These are phyloP conservation scores for Hippophae tibetana DNA, from an alignment of 306 rosid genomes.

Conservation along the genomic window DNA sequence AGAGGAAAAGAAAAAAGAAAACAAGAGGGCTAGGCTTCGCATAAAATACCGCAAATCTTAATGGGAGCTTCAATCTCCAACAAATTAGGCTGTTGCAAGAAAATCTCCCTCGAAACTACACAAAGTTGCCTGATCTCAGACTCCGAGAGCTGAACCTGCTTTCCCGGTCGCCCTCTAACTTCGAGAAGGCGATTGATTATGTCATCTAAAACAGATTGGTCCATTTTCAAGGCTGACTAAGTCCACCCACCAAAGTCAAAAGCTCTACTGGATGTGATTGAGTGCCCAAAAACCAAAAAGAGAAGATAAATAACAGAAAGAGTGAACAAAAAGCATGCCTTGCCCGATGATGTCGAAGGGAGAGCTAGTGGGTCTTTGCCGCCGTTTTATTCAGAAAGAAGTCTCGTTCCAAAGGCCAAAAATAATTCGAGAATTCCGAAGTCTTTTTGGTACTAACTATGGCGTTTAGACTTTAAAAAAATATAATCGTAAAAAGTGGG, in stretches of 20 bases:
- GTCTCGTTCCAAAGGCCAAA: slow-evolving; percentile 22
- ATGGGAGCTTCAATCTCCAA: slow-evolving; percentile 87
- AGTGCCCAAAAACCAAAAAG: slow-evolving; percentile 5
- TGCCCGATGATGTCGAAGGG: not conserved
- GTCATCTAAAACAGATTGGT: slow-evolving; percentile 64
- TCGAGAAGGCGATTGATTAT: slow-evolving; percentile 72
- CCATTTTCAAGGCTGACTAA: slow-evolving; percentile 34
- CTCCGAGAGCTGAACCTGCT: slow-evolving; percentile 88
- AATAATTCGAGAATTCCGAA: not conserved
- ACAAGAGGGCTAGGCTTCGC: not conserved
- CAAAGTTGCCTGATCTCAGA: slow-evolving; percentile 94
- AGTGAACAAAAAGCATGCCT: slow-evolving; percentile 28
- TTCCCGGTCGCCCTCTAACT: slow-evolving; percentile 76
- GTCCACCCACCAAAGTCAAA: slow-evolving; percentile 16
- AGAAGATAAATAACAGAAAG: slow-evolving; percentile 3
- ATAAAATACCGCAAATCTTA: slow-evolving; percentile 72
- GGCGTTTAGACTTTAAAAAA: too few species aligned
- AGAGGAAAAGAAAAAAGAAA: not conserved
- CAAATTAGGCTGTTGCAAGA: slow-evolving; percentile 74
- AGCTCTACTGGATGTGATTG: slow-evolving; percentile 10
- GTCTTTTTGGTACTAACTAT: not conserved
- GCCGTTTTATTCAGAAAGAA: slow-evolving; percentile 29
- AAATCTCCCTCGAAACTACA: slow-evolving; percentile 51
- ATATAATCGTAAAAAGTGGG: too few species aligned
- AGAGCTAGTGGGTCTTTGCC: not conserved